Conservation (phyloP, 495 filamentous ascomycete species). For the Trichoderma virens region DNA sequence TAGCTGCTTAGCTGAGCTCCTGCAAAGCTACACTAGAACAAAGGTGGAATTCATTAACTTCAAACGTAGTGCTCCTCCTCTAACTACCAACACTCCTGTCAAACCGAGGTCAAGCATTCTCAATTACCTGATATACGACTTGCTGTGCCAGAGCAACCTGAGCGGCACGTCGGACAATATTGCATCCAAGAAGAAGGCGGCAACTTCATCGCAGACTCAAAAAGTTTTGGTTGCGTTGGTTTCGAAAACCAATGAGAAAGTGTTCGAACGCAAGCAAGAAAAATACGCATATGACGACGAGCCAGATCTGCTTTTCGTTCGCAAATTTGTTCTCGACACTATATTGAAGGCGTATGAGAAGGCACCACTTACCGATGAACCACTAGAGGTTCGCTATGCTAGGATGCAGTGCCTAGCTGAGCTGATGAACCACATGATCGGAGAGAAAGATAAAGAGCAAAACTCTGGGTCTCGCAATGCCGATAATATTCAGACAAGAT, state of each 20-base stretch:
- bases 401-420: constrained; percentile 79
- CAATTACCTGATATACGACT: constrained; percentile 82
- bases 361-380: constrained; percentile 67
- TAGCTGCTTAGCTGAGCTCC: constrained; percentile 83
- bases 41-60: constrained; percentile 99
- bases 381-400: constrained; percentile 80
- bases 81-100: constrained; percentile 72
- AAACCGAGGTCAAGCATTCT: constrained; percentile 89
- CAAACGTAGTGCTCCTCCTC: constrained; percentile 68
- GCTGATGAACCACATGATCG: constrained; percentile 86
- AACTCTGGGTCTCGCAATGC: constrained; percentile 32
- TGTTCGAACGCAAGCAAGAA: constrained; percentile 36
- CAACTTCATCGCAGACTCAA: constrained; percentile 78
- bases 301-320: constrained; percentile 80
- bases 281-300: constrained; percentile 68
- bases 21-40: constrained; percentile 86
- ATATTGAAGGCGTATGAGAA: constrained; percentile 88
- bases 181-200: constrained; percentile 69
- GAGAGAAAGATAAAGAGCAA: constrained; percentile 57
- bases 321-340: constrained; percentile 90
- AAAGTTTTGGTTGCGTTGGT: constrained; percentile 81
- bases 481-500: constrained; percentile 27
- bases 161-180: constrained; percentile 63
- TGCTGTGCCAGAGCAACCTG: constrained; percentile 73
- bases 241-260: constrained; percentile 72